Evolutionary conservation across 352 stramenopile genomes (phyloP), one percentile per base, ranked within the genome.

Genomic region (Phytopythium sindhum): DNA sequence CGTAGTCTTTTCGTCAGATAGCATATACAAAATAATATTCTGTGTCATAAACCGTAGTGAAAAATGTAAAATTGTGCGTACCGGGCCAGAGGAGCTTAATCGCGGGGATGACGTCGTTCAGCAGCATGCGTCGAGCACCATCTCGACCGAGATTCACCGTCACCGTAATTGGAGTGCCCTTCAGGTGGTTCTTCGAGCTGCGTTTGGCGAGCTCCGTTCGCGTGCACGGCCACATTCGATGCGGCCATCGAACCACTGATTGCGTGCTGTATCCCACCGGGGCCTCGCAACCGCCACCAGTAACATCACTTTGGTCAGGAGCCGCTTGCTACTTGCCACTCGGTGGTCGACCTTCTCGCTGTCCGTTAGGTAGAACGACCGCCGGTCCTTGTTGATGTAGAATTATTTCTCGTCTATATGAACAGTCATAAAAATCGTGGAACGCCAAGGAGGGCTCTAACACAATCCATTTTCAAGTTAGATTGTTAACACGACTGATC

Each of bases 391-490:
- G 42, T 53, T 45, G 8, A 72, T 31, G 48, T 63, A 65, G 44
- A 72, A 60, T 47, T 60, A 72, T 50, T 72, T 72, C 48, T 67
- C 54, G 37, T 67, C 55, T 24, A 67, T 48, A 48, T 67, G 63
- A 15, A 61, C 58, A 28, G 47, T 68, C 50, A 37, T 64, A 68
- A 23, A 68, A 59, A 21, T 37, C 26, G 35, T 64, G 24, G 21
- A 60, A 52, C 47, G 35, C 23, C 52, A 42, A 64, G 5, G 50
- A 60, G 29, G 11, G 48, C 9, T 21, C 63, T 37, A 37, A 37
- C 31, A 37, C 9, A 4, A 9, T 47, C 19, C 41, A 47, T 47
- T 47, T 23, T 8, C 41, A 11, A 17, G 41, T 47, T 47, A 47
- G 15, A n/a, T 23, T 10, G 31, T 9, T 9, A 37, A 37, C 9